Percentiles rank a stretch among this genome's conserved stretches.
phyloP scores from a whole-genome alignment of 805 yeast species.

The Trichomonascus vanleenenianus region DNA sequence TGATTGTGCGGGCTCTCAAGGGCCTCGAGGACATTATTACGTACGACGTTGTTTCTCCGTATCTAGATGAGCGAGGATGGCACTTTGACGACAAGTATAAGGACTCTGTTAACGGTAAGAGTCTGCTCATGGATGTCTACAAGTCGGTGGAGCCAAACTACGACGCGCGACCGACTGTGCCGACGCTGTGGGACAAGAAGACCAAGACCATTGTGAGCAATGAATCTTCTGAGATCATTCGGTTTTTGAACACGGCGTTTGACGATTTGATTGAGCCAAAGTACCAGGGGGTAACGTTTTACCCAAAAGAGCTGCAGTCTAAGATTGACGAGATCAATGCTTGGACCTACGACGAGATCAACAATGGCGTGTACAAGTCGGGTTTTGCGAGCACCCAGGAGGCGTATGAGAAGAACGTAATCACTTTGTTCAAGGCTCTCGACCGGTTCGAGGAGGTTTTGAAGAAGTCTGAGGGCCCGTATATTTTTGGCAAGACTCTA shows the following conservation, averaged over 20 bases:
- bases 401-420: conserved; percentile 65
- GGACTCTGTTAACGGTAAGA: conserved; percentile 55
- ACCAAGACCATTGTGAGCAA: conserved; percentile 79
- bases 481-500: conserved; percentile 52
- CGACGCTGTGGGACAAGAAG: conserved; percentile 87
- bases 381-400: conserved; percentile 86
- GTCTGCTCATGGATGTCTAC: conserved; percentile 63
- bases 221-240: conserved; percentile 82
- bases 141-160: conserved; percentile 68
- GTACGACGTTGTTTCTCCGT: conserved; percentile 80
- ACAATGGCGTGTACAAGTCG: conserved; percentile 88
- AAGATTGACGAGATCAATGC: conserved; percentile 70
- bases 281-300: conserved; percentile 47
- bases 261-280: conserved; percentile 34
- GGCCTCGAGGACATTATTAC: conserved; percentile 49
- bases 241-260: conserved; percentile 74
- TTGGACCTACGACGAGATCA: conserved; percentile 81
- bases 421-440: conserved; percentile 53
- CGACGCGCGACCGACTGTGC: conserved; percentile 85
- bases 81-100: conserved; percentile 54
- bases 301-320: conserved; percentile 46
- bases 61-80: conserved; percentile 81
- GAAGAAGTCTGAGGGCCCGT: conserved; percentile 32
- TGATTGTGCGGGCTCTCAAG: conserved; percentile 65
- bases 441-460: conserved; percentile 64